Evolutionary conservation across 2,329 filamentous ascomycete species (phyloP).

Genomic region (Claviceps pusilla): DNA sequence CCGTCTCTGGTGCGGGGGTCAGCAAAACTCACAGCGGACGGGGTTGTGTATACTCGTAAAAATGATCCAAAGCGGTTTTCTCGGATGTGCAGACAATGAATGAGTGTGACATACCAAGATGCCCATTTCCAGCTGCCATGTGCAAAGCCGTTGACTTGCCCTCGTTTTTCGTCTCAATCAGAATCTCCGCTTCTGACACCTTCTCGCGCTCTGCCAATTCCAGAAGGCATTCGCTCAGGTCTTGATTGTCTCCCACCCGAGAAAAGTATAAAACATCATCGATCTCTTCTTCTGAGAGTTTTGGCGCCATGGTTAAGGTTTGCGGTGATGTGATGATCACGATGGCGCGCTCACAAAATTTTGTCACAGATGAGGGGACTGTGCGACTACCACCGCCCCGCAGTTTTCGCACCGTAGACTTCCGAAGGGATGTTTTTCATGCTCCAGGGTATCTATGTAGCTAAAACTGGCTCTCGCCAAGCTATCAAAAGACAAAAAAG

Average conservation of each 20-base stretch:
- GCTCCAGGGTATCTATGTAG: background rate
- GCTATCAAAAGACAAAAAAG: background rate
- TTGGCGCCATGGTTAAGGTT: constrained; percentile 27
- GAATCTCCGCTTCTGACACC: constrained; percentile 44
- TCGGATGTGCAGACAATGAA: background rate
- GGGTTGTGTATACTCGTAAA: background rate
- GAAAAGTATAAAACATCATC: constrained; percentile 86
- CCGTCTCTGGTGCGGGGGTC: constrained; percentile 23
- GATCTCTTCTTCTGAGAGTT: constrained; percentile 61
- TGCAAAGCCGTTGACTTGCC: constrained; percentile 72
- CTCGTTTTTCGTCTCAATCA: constrained; percentile 56
- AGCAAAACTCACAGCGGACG: background rate
- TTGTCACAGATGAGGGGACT: constrained; percentile 22
- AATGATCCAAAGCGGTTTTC: background rate
- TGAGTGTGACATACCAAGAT: constrained; percentile 47
- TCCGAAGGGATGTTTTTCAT: background rate
- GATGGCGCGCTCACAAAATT: constrained; percentile 14
- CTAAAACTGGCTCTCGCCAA: background rate
- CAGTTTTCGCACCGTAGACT: constrained; percentile 21
- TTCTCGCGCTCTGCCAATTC: constrained; percentile 47
- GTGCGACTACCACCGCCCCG: constrained; percentile 18
- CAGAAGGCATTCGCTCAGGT: constrained; percentile 46
- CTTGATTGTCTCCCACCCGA: constrained; percentile 58
- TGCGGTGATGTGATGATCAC: constrained; percentile 1
- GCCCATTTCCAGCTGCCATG: constrained; percentile 85